Conservation (phyloP, 1,139 yeast species). For the Casaregolazyma lundiana region DNA sequence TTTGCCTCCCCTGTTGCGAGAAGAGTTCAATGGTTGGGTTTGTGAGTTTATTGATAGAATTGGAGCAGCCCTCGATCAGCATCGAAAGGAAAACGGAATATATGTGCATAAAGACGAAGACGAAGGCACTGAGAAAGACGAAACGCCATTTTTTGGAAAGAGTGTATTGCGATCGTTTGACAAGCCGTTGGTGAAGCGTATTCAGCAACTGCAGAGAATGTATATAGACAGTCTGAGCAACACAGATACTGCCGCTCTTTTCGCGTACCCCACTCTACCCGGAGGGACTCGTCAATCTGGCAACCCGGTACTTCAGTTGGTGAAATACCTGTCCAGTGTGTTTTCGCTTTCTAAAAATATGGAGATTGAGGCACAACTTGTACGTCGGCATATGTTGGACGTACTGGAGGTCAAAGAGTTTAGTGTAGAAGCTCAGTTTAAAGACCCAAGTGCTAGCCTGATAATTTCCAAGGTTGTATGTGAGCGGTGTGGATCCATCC, state of each 20-base stretch:
- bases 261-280: constrained; percentile 57
- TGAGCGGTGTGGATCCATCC: constrained; percentile 67
- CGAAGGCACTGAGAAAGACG: constrained; percentile 30
- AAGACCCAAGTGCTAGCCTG: constrained; percentile 70
- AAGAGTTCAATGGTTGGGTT: constrained; percentile 87
- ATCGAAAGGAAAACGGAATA: background rate
- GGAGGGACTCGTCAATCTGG: constrained; percentile 18
- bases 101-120: constrained; percentile 9
- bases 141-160: constrained; percentile 23
- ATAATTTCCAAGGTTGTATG: constrained; percentile 67
- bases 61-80: constrained; percentile 36
- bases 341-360: constrained; percentile 62
- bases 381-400: constrained; percentile 68
- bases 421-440: constrained; percentile 68
- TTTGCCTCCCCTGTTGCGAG: constrained; percentile 68
- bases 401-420: constrained; percentile 82
- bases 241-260: constrained; percentile 59
- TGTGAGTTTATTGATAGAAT: constrained; percentile 70
- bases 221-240: constrained; percentile 72
- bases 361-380: constrained; percentile 64
- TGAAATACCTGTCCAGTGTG: constrained; percentile 70
- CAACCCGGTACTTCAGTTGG: constrained; percentile 76
- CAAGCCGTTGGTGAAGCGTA: constrained; percentile 60
- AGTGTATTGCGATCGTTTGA: constrained; percentile 46
- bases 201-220: constrained; percentile 57